Evolutionary conservation across 768 basidiomycete species (phyloP).

Genomic region (Boletus reticuloceps): DNA sequence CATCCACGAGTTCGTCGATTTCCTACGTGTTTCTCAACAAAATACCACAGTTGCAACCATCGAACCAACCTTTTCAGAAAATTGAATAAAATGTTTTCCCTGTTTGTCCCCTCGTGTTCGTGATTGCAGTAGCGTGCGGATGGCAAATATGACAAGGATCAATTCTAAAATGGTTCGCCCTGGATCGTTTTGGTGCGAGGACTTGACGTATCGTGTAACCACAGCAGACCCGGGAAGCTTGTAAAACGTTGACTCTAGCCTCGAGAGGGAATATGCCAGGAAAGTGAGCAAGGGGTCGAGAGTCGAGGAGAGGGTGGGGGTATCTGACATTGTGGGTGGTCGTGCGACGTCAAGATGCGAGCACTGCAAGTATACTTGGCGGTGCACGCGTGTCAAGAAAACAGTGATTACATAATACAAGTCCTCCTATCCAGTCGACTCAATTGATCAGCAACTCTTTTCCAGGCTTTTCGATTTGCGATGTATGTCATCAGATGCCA

Average conservation of each 20-base stretch:
- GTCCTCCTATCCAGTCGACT: neutral
- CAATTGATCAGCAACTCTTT: no score
- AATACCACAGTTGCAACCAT: neutral
- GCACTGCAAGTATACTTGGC: neutral
- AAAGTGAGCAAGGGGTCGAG: slow-evolving; percentile 60
- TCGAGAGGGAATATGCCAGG: slow-evolving; percentile 58
- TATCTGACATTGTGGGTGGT: slow-evolving; percentile 36
- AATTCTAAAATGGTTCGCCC: slow-evolving; percentile 88
- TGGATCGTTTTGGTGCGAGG: slow-evolving; percentile 95
- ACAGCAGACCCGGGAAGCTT: slow-evolving; percentile 80
- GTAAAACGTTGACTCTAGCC: slow-evolving; percentile 65
- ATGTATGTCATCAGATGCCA: no score
- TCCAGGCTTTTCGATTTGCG: no score
- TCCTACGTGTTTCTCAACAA: slow-evolving; percentile 52
- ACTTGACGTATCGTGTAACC: slow-evolving; percentile 86
- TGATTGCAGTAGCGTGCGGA: slow-evolving; percentile 87
- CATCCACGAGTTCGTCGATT: slow-evolving; percentile 93
- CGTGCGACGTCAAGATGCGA: neutral
- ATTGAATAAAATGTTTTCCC: slow-evolving; percentile 86
- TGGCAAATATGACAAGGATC: slow-evolving; percentile 81
- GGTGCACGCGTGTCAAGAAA: neutral
- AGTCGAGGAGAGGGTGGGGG: slow-evolving; percentile 27
- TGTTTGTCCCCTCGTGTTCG: slow-evolving; percentile 83
- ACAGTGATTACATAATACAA: slow-evolving; percentile 17
- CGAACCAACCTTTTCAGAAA: slow-evolving; percentile 78